A percentile compares a stretch with the other conserved stretches of the same genome.
These are phyloP conservation scores for Seiridium unicorne DNA, from an alignment of 2,329 filamentous ascomycete genomes.

Conservation along the genomic window DNA sequence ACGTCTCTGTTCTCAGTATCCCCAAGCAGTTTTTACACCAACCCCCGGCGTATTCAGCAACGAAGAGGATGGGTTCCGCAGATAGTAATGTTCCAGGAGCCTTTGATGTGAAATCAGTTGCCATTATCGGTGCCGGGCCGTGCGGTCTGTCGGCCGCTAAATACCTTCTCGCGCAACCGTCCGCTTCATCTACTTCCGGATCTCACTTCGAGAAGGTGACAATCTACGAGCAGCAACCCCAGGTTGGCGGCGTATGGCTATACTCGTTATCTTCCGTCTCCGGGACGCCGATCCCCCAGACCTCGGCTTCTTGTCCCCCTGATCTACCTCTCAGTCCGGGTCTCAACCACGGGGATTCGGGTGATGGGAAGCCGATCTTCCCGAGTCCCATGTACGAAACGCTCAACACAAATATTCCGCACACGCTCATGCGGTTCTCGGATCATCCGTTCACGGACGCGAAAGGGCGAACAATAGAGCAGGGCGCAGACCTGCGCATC, in stretches of 20 bases:
- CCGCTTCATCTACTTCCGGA: not conserved
- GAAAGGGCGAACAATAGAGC: constrained; percentile 24
- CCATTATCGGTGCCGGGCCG: constrained; percentile 81
- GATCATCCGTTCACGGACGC: constrained; percentile 64
- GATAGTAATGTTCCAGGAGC: constrained; percentile 8
- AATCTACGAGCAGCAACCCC: constrained; percentile 77
- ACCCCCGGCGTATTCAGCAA: not conserved
- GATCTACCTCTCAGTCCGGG: constrained; percentile 54
- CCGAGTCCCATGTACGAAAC: constrained; percentile 81
- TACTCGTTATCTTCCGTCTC: constrained; percentile 55
- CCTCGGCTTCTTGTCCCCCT: constrained; percentile 58
- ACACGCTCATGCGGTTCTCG: constrained; percentile 76
- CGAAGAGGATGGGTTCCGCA: constrained; percentile 16
- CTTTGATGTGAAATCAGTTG: constrained; percentile 61
- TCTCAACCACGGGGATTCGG: constrained; percentile 14
- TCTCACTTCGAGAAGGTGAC: constrained; percentile 63
- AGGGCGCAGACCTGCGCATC: constrained; percentile 44
- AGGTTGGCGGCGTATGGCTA: constrained; percentile 84
- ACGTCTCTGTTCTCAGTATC: too few relatives aligned
- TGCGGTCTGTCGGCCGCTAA: constrained; percentile 77
- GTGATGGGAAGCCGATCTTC: constrained; percentile 53
- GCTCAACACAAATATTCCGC: constrained; percentile 85
- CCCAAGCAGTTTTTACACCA: too few relatives aligned
- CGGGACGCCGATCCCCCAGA: constrained; percentile 63
- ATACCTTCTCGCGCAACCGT: constrained; percentile 67